A percentile compares a stretch with the other conserved stretches of the same genome.
Conservation (phyloP, 176 grass and related monocot genomes). For the Musa schizocarpa region DNA sequence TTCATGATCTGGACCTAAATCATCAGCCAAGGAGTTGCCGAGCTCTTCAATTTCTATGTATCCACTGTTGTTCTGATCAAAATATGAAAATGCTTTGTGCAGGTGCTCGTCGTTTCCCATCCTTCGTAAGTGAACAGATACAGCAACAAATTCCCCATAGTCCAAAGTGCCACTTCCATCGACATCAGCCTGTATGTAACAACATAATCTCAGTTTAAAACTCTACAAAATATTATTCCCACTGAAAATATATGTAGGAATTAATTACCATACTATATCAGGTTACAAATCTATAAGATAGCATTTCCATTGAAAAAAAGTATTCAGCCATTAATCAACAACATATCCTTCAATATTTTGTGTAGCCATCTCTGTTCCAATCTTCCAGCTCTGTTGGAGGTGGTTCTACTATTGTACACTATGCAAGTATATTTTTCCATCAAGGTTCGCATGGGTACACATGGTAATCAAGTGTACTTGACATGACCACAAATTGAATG, state of each 20-base stretch:
- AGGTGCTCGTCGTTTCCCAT: slow-evolving; percentile 8
- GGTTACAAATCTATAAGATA: too few species aligned
- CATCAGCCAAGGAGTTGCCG: not conserved
- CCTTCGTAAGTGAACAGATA: slow-evolving; percentile 1
- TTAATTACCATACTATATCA: too few species aligned
- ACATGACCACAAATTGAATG: not conserved
- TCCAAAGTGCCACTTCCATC: slow-evolving; percentile 1
- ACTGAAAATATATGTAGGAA: too few species aligned
- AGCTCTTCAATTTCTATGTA: slow-evolving; percentile 13
- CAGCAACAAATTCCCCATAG: slow-evolving; percentile 3
- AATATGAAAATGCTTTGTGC: slow-evolving; percentile 4
- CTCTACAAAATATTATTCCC: too few species aligned
- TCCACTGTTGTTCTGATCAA: slow-evolving; percentile 3
- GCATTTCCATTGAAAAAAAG: too few species aligned
- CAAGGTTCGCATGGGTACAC: not conserved
- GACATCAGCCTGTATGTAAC: not conserved
- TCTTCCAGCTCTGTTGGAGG: not conserved
- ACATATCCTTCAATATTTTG: not conserved
- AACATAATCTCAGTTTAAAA: not conserved
- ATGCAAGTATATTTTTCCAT: not conserved
- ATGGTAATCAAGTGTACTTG: not conserved
- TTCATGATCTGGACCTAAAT: not conserved
- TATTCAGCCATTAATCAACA: too few species aligned
- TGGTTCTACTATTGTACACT: not conserved
- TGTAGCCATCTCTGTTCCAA: not conserved